Conservation (phyloP, 2,329 filamentous ascomycete species). For the Neocucurbitaria cava region DNA sequence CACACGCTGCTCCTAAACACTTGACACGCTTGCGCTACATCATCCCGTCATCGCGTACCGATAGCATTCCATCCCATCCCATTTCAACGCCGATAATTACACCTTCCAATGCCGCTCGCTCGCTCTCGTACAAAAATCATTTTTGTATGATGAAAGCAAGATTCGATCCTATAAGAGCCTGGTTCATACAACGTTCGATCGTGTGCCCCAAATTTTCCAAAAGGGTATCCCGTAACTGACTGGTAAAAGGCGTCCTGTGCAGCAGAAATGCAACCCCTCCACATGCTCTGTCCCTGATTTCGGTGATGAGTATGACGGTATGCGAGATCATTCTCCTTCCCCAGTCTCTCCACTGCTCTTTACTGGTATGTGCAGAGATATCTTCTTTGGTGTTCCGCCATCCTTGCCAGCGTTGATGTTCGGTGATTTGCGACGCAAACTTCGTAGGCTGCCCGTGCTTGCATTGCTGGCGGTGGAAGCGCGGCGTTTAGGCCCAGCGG, state of each 20-base stretch:
- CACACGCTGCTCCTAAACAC: slow-evolving; percentile 10
- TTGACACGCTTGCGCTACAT: slow-evolving; percentile 20
- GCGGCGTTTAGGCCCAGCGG: slow-evolving; percentile 54
- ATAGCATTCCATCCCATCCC: slow-evolving; percentile 8
- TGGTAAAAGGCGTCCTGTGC: slow-evolving; percentile 29
- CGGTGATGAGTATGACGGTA: not conserved
- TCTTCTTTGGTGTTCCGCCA: slow-evolving; percentile 49
- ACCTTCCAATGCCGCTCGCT: slow-evolving; percentile 39
- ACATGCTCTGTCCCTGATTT: slow-evolving; percentile 11
- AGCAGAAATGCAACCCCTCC: slow-evolving; percentile 30
- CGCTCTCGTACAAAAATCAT: slow-evolving; percentile 20
- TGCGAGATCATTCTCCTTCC: slow-evolving; percentile 35
- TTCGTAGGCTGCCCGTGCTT: slow-evolving; percentile 42
- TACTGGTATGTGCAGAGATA: slow-evolving; percentile 49
- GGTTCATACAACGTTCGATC: slow-evolving; percentile 43
- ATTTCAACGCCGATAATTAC: slow-evolving; percentile 37
- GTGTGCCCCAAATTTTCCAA: slow-evolving; percentile 32
- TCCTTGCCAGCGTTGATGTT: slow-evolving; percentile 54
- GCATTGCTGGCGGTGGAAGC: slow-evolving; percentile 46
- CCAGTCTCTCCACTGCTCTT: slow-evolving; percentile 45
- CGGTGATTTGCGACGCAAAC: slow-evolving; percentile 53
- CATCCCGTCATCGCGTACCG: slow-evolving; percentile 20
- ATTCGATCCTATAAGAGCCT: slow-evolving; percentile 27
- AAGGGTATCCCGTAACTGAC: slow-evolving; percentile 44
- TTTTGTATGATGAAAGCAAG: slow-evolving; percentile 26